Evolutionary conservation across 805 yeast species (phyloP), one percentile per base, ranked within the genome.

Genomic region (Lipomyces chichibuensis): DNA sequence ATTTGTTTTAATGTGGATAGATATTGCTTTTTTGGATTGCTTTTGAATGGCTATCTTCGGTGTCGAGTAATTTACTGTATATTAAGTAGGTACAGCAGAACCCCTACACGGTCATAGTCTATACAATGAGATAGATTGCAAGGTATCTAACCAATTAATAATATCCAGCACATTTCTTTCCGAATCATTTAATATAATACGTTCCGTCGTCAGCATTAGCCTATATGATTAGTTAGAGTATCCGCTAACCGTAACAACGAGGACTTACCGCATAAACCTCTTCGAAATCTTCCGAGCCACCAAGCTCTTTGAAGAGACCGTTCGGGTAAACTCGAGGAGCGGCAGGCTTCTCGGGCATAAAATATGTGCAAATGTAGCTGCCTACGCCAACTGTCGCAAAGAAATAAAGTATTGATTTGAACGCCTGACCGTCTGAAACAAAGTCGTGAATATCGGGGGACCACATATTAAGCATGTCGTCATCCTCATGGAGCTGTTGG

Each of bases 391-490:
- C 70, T 5, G 75, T 75, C n/a, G 83, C 87, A 73, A 88, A 84
- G 78, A 88, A 88, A 35, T 70, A 65, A n/a, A 79, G 79, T 70
- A 87, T 84, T 77, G 85, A 85, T 72, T 78, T 82, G 62, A 87
- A 77, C 0, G 96, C 96, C 39, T 85, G 83, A 57, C 78, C 75
- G 77, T 89, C 88, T 52, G 84, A 80, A 43, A 87, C 89, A 51
- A 81, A 77, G 72, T 87, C 86, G 76, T 82, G 86, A 75, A 87
- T 84, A 75, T 91, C 96, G 13, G 96, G 95, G 8, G 96, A 85
- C 96, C 96, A 91, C 83, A 90, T 84, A 77, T 91, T 93, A 75
- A 87, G 82, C 77, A 85, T 80, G 75, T 91, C 97, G 72, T 88
- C 89, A 73, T 87, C 85, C 64, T 87, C 85, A 76, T 87, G 87